Evolutionary conservation across 495 filamentous ascomycete species (phyloP).

Genomic region (Sporormia fimetaria): DNA sequence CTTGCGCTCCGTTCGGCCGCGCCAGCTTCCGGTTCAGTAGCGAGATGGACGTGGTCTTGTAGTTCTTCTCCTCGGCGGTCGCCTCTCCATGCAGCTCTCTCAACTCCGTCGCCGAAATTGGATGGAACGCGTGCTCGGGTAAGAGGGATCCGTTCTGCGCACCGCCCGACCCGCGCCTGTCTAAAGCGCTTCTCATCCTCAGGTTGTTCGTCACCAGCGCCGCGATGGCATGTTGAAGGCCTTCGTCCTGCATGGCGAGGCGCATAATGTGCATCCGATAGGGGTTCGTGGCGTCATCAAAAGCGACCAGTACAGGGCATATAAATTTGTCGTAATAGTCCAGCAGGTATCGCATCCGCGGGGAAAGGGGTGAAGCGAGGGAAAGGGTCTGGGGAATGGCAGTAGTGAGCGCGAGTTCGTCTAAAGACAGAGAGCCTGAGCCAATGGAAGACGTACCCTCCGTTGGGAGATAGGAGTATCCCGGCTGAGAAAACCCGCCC

Average conservation of each 20-base stretch:
- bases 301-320: constrained; percentile 80
- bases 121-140: constrained; percentile 21
- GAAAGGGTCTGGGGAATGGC: constrained; percentile 25
- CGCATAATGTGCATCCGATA: constrained; percentile 76
- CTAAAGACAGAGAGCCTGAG: constrained; percentile 17
- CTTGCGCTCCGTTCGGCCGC: constrained; percentile 56
- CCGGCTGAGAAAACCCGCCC: constrained; percentile 22
- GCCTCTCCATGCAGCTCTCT: constrained; percentile 28
- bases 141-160: constrained; percentile 16
- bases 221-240: constrained; percentile 83
- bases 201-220: constrained; percentile 81
- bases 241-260: constrained; percentile 64
- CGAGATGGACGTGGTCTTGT: constrained; percentile 70
- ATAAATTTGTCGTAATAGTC: constrained; percentile 81
- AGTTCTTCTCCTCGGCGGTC: constrained; percentile 65
- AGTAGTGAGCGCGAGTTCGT: constrained; percentile 26
- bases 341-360: constrained; percentile 50
- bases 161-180: constrained; percentile 21
- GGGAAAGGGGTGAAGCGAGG: constrained; percentile 32
- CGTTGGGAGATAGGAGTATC: constrained; percentile 20
- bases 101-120: constrained; percentile 30
- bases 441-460: constrained; percentile 28
- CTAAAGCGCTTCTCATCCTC: constrained; percentile 30
- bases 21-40: constrained; percentile 73
- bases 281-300: constrained; percentile 75